Evolutionary conservation across 2,329 filamentous ascomycete genomes (phyloP), one percentile per base, ranked within the genome.

Genomic region (Trichoderma sp.): DNA sequence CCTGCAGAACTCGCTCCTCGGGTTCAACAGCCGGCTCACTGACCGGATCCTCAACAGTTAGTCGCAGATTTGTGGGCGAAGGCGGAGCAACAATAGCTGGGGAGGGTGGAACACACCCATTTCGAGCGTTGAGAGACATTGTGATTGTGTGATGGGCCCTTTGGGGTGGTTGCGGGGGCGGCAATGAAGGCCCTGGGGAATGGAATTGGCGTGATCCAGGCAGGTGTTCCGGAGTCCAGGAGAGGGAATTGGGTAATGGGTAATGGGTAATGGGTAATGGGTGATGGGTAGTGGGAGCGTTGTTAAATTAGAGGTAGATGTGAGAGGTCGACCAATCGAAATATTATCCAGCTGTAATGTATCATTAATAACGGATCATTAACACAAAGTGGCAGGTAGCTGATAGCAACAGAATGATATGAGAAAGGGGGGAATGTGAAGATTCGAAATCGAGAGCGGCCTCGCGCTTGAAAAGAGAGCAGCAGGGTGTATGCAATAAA

Each of bases 71-170:
- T 58, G 68, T 66, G 68, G 68, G 27, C 53, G 68, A 39, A 63
- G 56, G 57, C 42, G 68, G 64, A 57, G 64, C 39, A 50, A 52
- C 50, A 54, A 39, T 66, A 56, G 61, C 61, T 67, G 37, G 64
- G 68, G 68, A 67, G 68, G 68, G 68, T 67, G 68, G 48, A 64
- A 69, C 74, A 57, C 72, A 78, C 76, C 72, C 74, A 64, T 71
- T 74, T 67, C 74, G 75, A 72, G 61, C 74, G 67, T 72, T 74
- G 66, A 50, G 64, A 63, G 76, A 71, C 76, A 78, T 78, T 67
- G 69, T 71, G 72, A 45, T n/a, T 71, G 71, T 74, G 75, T 74
- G 60, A 50, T 13, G 61, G 48, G 35, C 48, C 37, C 35, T 57
- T 22, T 12, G 17, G 52, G n/a, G 15, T 25, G 17, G 8, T n/a